A percentile compares a stretch with the other conserved stretches of the same genome.
These are phyloP conservation scores for Hemerocallis citrina DNA, from an alignment of 106 monocot genomes.

Conservation along the genomic window DNA sequence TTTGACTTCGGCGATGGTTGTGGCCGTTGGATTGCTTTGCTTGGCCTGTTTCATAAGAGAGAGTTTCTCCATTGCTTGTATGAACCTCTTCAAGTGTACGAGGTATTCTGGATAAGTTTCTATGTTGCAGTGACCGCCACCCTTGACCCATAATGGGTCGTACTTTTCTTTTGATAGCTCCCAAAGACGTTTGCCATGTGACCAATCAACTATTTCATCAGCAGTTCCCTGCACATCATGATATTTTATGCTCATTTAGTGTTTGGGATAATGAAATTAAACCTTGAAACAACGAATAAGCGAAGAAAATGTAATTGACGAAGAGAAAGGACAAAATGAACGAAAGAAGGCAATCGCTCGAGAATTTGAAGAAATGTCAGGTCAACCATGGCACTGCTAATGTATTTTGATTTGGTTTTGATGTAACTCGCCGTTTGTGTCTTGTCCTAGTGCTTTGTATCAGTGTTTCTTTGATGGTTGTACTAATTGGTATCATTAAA, in stretches of 20 bases:
- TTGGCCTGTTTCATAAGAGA: slow-evolving; percentile 24
- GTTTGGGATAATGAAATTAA: background rate
- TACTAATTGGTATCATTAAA: too few relatives aligned
- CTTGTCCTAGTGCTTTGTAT: too few relatives aligned
- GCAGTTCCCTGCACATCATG: slow-evolving; percentile 63
- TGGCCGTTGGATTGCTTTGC: slow-evolving; percentile 19
- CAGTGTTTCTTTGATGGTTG: too few relatives aligned
- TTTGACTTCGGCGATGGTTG: slow-evolving; percentile 44
- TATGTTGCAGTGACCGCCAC: slow-evolving; percentile 92
- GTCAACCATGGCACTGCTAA: too few relatives aligned
- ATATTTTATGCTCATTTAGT: background rate
- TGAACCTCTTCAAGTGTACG: slow-evolving; percentile 74
- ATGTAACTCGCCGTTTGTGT: too few relatives aligned
- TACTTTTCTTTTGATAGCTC: slow-evolving; percentile 89
- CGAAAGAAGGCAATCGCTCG: too few relatives aligned
- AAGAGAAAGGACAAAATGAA: too few relatives aligned
- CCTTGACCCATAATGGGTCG: slow-evolving; percentile 87
- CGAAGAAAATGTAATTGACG: too few relatives aligned
- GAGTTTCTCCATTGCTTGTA: slow-evolving; percentile 73
- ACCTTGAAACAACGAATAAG: too few relatives aligned
- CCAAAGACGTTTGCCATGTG: slow-evolving; percentile 91
- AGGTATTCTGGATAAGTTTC: slow-evolving; percentile 91
- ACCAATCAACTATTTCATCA: slow-evolving; percentile 83
- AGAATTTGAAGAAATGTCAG: too few relatives aligned
- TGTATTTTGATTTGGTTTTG: too few relatives aligned